Base-by-base conservation (phyloP, 352 stramenopile species). In the Globisporangium iwayamae region DNA sequence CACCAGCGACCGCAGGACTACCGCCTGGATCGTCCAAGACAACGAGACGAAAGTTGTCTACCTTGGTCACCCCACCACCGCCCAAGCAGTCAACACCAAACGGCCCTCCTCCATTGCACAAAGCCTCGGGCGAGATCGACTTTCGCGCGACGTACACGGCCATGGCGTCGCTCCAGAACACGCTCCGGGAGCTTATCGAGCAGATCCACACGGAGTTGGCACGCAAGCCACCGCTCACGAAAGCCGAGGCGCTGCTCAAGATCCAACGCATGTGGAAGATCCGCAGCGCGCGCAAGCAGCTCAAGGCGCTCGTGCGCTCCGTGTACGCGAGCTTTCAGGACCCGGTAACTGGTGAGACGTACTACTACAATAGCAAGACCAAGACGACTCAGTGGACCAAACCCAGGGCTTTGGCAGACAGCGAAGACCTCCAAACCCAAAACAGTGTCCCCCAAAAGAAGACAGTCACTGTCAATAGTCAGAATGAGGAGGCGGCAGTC, bases 281-380 rank as follows among this genome's bases (percentile, higher is more conserved):
- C 10, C 82, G 81, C 14, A 76, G 78, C 56, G 82, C 85, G 3
- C 78, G 83, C 36, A 91, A 91, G 51, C 79, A 90, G 38, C 70
- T 94, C 16, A 79, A 80, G 45, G 68, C 71, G 39, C 67, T 94
- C 4, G 60, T 91, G 4, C 76, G 65, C 22, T 83, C 76, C 11
- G 73, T 91, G 28, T 94, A 89, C 55, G 46, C 82, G 34, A 78
- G 66, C 28, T 81, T 85, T 36, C 66, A 83, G 57, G 83, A 94
- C 63, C 80, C 82, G 3, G 51, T 56, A 8, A 91, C 81, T 3
- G 82, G 82, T 8, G 41, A 81, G 62, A 85, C 73, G 36, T 93
- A 93, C 64, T 94, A 93, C 72, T 89, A 87, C 75, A 94, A 94
- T 78, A 85, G 70, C 6, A 71, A 72, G 20, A 93, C 83, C 2